Conservation (phyloP, 805 yeast species). For the Citeromyces matritensis region DNA sequence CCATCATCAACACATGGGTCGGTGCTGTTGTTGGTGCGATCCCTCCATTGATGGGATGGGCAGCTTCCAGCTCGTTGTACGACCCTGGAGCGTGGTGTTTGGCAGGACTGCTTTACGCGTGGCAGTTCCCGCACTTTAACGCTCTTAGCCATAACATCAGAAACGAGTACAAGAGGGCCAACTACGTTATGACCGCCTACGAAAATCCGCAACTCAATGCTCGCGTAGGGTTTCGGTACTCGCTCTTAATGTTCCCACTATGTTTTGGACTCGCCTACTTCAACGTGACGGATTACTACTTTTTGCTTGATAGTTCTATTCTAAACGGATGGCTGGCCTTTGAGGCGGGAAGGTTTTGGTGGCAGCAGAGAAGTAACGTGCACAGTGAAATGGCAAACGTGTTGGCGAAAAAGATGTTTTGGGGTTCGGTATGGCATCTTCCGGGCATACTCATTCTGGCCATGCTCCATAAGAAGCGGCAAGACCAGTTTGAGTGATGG, state of each 20-base stretch:
- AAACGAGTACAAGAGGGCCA: slow-evolving; percentile 81
- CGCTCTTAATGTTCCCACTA: slow-evolving; percentile 86
- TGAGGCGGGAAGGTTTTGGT: slow-evolving; percentile 74
- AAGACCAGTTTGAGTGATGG: no score
- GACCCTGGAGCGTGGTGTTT: slow-evolving; percentile 95
- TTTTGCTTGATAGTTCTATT: slow-evolving; percentile 66
- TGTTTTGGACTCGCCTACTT: slow-evolving; percentile 72
- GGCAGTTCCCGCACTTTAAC: slow-evolving; percentile 99
- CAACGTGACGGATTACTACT: slow-evolving; percentile 71
- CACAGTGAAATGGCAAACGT: slow-evolving; percentile 34
- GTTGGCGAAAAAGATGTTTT: slow-evolving; percentile 75
- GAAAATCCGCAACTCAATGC: slow-evolving; percentile 87
- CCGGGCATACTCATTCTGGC: slow-evolving; percentile 85
- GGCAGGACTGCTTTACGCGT: slow-evolving; percentile 80
- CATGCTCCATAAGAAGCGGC: slow-evolving; percentile 88
- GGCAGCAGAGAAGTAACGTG: slow-evolving; percentile 57
- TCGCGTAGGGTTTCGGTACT: slow-evolving; percentile 81
- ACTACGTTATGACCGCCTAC: slow-evolving; percentile 95
- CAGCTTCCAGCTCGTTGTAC: slow-evolving; percentile 62
- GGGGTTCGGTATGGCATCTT: slow-evolving; percentile 90
- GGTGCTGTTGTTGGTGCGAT: slow-evolving; percentile 98
- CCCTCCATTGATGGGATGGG: slow-evolving; percentile 99
- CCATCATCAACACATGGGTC: slow-evolving; percentile 91
- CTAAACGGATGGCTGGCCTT: slow-evolving; percentile 79
- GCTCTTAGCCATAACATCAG: slow-evolving; percentile 79